Evolutionary conservation across 2,329 filamentous ascomycete genomes (phyloP).

Genomic region (Furcasterigmium sp.): DNA sequence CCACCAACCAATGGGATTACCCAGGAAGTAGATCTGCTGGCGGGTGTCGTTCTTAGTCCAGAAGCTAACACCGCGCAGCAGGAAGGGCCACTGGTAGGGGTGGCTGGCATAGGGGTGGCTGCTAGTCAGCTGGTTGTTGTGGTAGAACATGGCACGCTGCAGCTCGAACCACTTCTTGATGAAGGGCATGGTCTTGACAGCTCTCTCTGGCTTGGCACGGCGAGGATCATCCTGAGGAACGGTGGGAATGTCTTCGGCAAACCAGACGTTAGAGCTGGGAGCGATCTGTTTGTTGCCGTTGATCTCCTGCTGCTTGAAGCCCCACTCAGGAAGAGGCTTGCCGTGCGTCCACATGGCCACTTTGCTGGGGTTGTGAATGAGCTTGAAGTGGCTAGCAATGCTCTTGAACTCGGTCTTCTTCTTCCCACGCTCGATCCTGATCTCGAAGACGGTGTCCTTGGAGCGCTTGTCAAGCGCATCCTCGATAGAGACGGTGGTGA

Average conservation of each 20-base stretch:
- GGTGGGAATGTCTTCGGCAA: conserved; percentile 84
- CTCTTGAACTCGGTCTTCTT: conserved; percentile 79
- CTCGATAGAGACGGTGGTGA: conserved; percentile 73
- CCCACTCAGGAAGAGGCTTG: conserved; percentile 95
- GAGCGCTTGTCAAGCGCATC: conserved; percentile 68
- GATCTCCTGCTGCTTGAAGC: conserved; percentile 94
- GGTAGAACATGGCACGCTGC: conserved; percentile 97
- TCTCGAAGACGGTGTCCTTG: conserved; percentile 90
- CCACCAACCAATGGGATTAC: conserved; percentile 98
- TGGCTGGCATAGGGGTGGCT: conserved; percentile 94
- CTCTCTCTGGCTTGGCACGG: conserved; percentile 66
- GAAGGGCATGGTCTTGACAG: conserved; percentile 83
- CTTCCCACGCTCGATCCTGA: conserved; percentile 86
- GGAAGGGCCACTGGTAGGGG: conserved; percentile 96
- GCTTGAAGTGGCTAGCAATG: conserved; percentile 88
- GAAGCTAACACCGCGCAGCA: conserved; percentile 95
- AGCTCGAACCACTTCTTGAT: conserved; percentile 93
- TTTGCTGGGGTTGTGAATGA: conserved; percentile 89
- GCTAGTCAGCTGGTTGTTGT: conserved; percentile 97
- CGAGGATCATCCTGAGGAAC: conserved; percentile 67
- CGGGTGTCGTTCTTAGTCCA: conserved; percentile 96
- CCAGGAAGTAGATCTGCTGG: conserved; percentile 97
- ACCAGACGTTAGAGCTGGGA: conserved; percentile 90
- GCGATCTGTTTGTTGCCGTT: conserved; percentile 97
- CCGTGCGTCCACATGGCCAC: conserved; percentile 99